Conservation (phyloP, 306 rosid species). For the Cyamopsis tetragonoloba region DNA sequence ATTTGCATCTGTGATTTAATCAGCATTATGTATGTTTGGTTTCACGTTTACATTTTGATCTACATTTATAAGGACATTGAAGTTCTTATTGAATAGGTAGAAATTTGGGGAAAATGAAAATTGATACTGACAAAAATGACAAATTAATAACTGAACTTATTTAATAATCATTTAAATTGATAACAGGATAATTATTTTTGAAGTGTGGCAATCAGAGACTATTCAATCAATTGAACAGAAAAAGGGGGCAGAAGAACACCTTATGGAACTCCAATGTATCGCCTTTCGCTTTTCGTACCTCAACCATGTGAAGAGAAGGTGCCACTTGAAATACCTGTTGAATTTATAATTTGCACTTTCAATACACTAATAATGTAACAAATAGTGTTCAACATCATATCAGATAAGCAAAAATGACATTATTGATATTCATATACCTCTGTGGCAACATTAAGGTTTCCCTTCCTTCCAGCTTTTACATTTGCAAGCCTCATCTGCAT, state of each 20-base stretch:
- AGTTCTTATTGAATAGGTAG: too few relatives aligned
- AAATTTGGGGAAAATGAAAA: neutral
- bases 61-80: too few relatives aligned
- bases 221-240: neutral
- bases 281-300: constrained; percentile 95
- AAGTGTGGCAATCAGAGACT: neutral
- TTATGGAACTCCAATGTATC: constrained; percentile 97
- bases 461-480: constrained; percentile 93
- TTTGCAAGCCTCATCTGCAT: constrained; percentile 90
- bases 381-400: neutral
- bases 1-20: too few relatives aligned
- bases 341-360: neutral
- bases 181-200: neutral
- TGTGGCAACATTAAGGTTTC: constrained; percentile 96
- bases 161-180: neutral
- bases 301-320: constrained; percentile 97
- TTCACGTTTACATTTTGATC: too few relatives aligned
- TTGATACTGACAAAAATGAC: neutral
- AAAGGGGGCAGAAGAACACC: constrained; percentile 37
- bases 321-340: constrained; percentile 98
- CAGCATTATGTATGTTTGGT: too few relatives aligned
- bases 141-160: neutral
- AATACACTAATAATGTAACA: constrained; percentile 8
- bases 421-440: constrained; percentile 49
- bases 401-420: neutral